Evolutionary conservation across 192 early-diverging fungal genomes (phyloP).

Genomic region (Haplosporangium gracile): DNA sequence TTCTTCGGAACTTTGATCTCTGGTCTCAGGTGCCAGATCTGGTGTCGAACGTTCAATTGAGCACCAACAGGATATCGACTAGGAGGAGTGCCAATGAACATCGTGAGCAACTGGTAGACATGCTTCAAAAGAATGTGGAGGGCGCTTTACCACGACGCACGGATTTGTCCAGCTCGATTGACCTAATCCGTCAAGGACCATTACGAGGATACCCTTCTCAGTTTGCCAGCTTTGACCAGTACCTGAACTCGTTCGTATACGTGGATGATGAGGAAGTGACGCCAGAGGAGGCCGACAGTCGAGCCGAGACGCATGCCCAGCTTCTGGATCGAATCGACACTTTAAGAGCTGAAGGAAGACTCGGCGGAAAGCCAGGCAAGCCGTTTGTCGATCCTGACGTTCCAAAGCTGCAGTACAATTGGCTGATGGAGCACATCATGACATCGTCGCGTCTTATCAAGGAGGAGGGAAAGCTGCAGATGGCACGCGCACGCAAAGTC

Average conservation of each 20-base stretch:
- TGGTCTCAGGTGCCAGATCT: conserved; percentile 66
- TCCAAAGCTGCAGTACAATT: conserved; percentile 59
- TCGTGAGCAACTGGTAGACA: conserved; percentile 60
- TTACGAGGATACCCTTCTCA: conserved; percentile 14
- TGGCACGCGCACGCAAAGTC: conserved; percentile 61
- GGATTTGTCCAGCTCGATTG: neutral
- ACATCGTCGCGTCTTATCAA: conserved; percentile 56
- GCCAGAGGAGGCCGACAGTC: conserved; percentile 53
- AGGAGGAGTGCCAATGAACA: conserved; percentile 57
- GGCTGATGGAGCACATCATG: conserved; percentile 58
- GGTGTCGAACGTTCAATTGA: conserved; percentile 55
- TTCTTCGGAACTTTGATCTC: conserved; percentile 50
- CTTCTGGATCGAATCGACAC: conserved; percentile 60
- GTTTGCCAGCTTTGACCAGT: conserved; percentile 54
- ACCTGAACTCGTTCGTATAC: conserved; percentile 68
- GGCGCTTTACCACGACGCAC: conserved; percentile 29
- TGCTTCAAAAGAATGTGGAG: conserved; percentile 60
- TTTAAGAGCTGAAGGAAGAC: conserved; percentile 62
- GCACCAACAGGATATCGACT: conserved; percentile 59
- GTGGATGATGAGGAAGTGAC: conserved; percentile 76
- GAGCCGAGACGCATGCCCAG: conserved; percentile 53
- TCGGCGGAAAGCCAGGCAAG: conserved; percentile 48
- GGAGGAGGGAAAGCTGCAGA: conserved; percentile 55
- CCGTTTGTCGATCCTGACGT: conserved; percentile 56
- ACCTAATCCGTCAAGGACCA: conserved; percentile 18